Percentiles rank a stretch among this genome's conserved stretches.
Evolutionary conservation across 2,329 filamentous ascomycete genomes (phyloP).

Genomic region (Trichoderma polysporum): DNA sequence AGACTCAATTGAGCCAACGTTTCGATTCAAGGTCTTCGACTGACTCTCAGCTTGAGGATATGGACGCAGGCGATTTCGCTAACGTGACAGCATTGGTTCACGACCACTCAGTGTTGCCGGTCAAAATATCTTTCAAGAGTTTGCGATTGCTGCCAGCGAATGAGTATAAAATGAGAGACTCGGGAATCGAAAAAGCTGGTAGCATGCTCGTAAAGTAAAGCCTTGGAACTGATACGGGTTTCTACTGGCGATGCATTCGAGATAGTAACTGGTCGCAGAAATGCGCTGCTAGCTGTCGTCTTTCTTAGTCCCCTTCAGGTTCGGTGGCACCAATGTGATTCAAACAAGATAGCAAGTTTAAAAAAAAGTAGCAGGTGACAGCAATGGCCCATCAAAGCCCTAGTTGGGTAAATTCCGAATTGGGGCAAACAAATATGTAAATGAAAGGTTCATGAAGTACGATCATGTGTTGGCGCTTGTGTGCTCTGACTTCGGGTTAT

Average conservation of each 20-base stretch:
- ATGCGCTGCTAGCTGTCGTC: neutral
- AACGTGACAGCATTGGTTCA: slow-evolving; percentile 19
- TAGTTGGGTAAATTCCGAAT: neutral
- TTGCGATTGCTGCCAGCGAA: neutral
- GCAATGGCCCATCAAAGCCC: neutral
- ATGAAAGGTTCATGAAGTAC: neutral
- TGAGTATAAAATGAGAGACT: slow-evolving; percentile 5
- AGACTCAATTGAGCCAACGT: slow-evolving; percentile 12
- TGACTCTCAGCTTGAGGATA: slow-evolving; percentile 23
- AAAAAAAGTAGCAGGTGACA: neutral
- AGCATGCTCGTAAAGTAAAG: slow-evolving; percentile 16
- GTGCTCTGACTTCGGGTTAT: slow-evolving; percentile 22
- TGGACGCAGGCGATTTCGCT: slow-evolving; percentile 23
- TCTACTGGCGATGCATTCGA: neutral
- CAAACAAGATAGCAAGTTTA: neutral
- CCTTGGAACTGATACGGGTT: neutral
- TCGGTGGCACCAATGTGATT: neutral
- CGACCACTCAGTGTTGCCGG: slow-evolving; percentile 23
- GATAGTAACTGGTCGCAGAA: neutral
- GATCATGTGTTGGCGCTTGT: slow-evolving; percentile 11
- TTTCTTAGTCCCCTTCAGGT: neutral
- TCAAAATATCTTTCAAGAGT: neutral
- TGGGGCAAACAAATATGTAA: neutral
- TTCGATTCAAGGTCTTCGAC: slow-evolving; percentile 25
- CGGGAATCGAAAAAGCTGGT: neutral